phyloP scores from a whole-genome alignment of 2,329 filamentous ascomycete species.

The Huntiella omanensis region DNA sequence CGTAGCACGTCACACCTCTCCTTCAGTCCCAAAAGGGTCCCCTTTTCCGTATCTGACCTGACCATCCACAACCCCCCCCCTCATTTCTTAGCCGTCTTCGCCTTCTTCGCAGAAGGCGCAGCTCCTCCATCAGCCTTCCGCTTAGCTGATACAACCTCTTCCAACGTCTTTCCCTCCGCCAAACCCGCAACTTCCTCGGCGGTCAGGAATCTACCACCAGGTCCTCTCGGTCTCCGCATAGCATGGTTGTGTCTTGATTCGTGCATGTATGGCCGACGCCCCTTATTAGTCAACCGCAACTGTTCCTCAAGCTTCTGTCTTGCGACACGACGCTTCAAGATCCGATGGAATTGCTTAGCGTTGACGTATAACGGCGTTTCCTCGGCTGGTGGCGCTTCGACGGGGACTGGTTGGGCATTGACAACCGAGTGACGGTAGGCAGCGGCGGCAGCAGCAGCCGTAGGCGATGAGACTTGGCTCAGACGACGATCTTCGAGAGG shows the following conservation, averaged over 20 bases:
- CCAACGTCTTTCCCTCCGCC: constrained; percentile 16
- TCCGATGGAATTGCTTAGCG: constrained; percentile 95
- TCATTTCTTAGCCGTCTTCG: constrained; percentile 27
- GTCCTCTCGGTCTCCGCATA: constrained; percentile 85
- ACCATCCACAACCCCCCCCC: not conserved
- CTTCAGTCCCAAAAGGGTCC: not conserved
- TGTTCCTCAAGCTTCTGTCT: constrained; percentile 88
- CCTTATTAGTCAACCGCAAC: constrained; percentile 78
- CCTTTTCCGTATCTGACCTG: not conserved
- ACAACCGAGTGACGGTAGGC: constrained; percentile 41
- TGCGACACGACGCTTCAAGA: constrained; percentile 82
- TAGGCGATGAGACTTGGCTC: constrained; percentile 60
- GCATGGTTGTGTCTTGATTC: constrained; percentile 96
- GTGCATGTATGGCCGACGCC: constrained; percentile 89
- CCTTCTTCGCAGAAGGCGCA: constrained; percentile 34
- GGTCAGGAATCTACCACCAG: constrained; percentile 86
- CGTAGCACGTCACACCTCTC: not conserved
- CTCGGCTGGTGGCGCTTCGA: constrained; percentile 56
- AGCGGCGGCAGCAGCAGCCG: constrained; percentile 54
- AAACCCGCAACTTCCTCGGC: constrained; percentile 73
- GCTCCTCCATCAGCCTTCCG: constrained; percentile 38
- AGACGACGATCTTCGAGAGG: constrained; percentile 37
- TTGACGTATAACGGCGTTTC: constrained; percentile 96
- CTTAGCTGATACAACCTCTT: constrained; percentile 30
- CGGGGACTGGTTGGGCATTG: constrained; percentile 42